Evolutionary conservation across 148 eudicot genomes (phyloP).

Genomic region (Dianthus caryophyllus): DNA sequence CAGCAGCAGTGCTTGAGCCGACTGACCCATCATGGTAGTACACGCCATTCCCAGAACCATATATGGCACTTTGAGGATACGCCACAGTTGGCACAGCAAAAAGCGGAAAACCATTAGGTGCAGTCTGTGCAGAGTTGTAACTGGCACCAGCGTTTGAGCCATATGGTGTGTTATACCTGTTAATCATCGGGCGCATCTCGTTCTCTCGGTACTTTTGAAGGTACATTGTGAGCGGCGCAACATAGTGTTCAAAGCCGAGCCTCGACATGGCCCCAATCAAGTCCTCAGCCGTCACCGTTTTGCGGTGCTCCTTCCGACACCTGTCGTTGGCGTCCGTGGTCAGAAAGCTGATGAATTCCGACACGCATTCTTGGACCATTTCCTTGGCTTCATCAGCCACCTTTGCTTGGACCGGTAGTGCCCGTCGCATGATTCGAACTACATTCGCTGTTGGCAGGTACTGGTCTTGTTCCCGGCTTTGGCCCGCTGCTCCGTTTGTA

Average conservation of each 20-base stretch:
- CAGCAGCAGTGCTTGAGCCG: background rate
- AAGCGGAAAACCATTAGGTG: slow-evolving; percentile 6
- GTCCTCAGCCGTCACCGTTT: slow-evolving; percentile 33
- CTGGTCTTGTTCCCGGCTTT: slow-evolving; percentile 14
- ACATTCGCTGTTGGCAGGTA: slow-evolving; percentile 25
- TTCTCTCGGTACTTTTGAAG: slow-evolving; percentile 26
- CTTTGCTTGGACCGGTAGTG: slow-evolving; percentile 27
- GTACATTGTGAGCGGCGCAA: slow-evolving; percentile 21
- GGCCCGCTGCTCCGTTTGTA: background rate
- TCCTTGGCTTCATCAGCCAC: slow-evolving; percentile 31
- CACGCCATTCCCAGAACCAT: slow-evolving; percentile 8
- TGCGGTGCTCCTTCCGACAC: slow-evolving; percentile 27
- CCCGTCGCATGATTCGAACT: slow-evolving; percentile 30
- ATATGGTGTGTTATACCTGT: background rate
- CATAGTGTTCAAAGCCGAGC: slow-evolving; percentile 29
- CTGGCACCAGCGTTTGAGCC: background rate
- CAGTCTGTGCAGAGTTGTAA: background rate
- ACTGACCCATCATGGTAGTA: slow-evolving; percentile 4
- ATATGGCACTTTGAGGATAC: slow-evolving; percentile 18
- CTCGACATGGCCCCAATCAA: slow-evolving; percentile 25
- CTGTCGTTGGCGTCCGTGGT: slow-evolving; percentile 31
- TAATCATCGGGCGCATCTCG: slow-evolving; percentile 3
- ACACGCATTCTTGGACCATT: slow-evolving; percentile 25
- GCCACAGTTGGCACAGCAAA: slow-evolving; percentile 2
- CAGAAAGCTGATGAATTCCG: slow-evolving; percentile 30